Conservation (phyloP, 2,329 filamentous ascomycete species). For the Stagonosporopsis vannaccii region DNA sequence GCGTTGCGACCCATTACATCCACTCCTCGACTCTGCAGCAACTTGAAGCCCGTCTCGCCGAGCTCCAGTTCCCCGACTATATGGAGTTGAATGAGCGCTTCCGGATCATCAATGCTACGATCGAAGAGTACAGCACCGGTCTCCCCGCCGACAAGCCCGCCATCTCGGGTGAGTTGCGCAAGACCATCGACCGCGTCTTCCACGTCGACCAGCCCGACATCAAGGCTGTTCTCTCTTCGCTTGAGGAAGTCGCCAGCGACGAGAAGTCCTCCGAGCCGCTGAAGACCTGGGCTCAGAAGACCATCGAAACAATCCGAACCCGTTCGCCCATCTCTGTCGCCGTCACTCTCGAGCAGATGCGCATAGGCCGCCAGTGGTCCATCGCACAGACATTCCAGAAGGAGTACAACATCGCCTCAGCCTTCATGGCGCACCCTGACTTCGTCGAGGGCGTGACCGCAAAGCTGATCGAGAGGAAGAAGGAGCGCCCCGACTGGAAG, state of each 20-base stretch:
- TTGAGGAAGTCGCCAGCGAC: constrained; percentile 58
- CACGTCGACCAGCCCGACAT: constrained; percentile 65
- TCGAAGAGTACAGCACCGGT: constrained; percentile 89
- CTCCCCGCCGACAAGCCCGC: constrained; percentile 67
- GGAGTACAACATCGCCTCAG: constrained; percentile 82
- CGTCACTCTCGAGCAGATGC: constrained; percentile 85
- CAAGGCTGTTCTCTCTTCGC: constrained; percentile 72
- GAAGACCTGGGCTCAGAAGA: constrained; percentile 79
- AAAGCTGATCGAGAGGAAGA: constrained; percentile 74
- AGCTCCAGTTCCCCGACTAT: constrained; percentile 86
- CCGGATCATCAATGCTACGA: constrained; percentile 79
- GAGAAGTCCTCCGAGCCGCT: constrained; percentile 52
- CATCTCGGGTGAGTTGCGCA: constrained; percentile 73
- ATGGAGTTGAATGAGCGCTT: constrained; percentile 69
- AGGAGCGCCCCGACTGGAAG: constrained; percentile 74
- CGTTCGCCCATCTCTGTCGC: constrained; percentile 87
- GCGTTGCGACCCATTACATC: constrained; percentile 94
- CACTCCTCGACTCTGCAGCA: constrained; percentile 85
- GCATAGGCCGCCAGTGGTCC: constrained; percentile 75
- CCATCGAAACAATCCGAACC: constrained; percentile 74
- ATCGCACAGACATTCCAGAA: constrained; percentile 85
- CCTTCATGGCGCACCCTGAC: constrained; percentile 91
- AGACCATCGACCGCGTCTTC: constrained; percentile 77
- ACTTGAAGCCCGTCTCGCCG: constrained; percentile 84
- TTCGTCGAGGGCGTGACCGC: constrained; percentile 92